Evolutionary conservation across 163 green algal genomes (phyloP).

Genomic region (Volvox carteri): DNA sequence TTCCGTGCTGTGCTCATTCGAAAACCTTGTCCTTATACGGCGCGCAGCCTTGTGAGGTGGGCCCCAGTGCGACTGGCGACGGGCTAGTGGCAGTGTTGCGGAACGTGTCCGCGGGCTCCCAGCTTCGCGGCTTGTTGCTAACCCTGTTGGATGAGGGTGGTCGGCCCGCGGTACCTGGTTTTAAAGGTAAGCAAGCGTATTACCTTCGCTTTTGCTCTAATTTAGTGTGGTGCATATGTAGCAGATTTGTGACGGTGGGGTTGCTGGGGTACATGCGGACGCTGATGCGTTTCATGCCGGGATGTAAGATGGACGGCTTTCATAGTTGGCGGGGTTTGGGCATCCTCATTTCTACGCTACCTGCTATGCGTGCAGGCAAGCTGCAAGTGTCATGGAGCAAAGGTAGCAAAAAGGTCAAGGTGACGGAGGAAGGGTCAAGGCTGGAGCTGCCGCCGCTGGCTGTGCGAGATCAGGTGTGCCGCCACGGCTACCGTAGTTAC

Average conservation of each 20-base stretch:
- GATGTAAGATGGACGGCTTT: not conserved
- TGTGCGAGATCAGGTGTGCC: slow-evolving; percentile 54
- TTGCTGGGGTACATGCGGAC: too few species aligned
- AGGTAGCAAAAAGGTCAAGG: slow-evolving; percentile 69
- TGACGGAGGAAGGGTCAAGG: slow-evolving; percentile 57
- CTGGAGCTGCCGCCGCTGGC: slow-evolving; percentile 71
- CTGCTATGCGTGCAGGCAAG: slow-evolving; percentile 53
- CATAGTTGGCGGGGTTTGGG: not conserved
- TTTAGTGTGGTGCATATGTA: too few species aligned
- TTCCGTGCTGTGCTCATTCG: too few species aligned
- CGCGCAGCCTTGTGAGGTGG: slow-evolving; percentile 21
- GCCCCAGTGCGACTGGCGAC: slow-evolving; percentile 12
- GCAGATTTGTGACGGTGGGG: too few species aligned
- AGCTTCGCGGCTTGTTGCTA: slow-evolving; percentile 63
- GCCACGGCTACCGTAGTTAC: too few species aligned
- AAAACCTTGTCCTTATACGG: too few species aligned
- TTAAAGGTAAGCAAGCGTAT: slow-evolving; percentile 53
- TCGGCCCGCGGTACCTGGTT: slow-evolving; percentile 48
- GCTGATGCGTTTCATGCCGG: too few species aligned
- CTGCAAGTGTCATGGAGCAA: slow-evolving; percentile 78
- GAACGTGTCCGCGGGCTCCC: slow-evolving; percentile 64
- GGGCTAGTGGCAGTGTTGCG: slow-evolving; percentile 26
- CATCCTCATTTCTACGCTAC: not conserved
- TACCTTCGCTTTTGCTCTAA: too few species aligned
- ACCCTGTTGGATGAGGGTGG: slow-evolving; percentile 72